These are phyloP conservation scores for Darksidea phi DNA, from an alignment of 495 filamentous ascomycete genomes.

Conservation along the genomic window DNA sequence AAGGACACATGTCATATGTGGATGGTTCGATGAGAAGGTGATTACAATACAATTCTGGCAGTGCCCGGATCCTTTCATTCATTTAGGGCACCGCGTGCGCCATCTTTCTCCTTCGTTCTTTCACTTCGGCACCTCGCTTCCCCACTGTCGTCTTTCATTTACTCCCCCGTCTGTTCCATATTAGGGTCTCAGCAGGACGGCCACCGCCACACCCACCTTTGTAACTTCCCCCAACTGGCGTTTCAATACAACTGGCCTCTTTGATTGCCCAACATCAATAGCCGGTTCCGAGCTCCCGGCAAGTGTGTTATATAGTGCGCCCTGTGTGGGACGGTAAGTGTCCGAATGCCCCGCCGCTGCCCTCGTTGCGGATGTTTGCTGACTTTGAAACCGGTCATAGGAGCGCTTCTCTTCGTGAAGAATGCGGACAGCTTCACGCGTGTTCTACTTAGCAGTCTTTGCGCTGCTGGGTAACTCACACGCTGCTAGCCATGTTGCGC, in stretches of 20 bases:
- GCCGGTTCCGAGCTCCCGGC: slow-evolving; percentile 6
- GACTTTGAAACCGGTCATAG: slow-evolving; percentile 21
- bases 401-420: slow-evolving; percentile 20
- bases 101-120: slow-evolving; percentile 2
- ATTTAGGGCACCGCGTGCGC: slow-evolving; percentile 5
- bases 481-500: slow-evolving; percentile 41
- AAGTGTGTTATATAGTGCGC: slow-evolving; percentile 8
- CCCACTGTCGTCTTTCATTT: slow-evolving; percentile 24
- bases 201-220: slow-evolving; percentile 5
- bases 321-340: slow-evolving; percentile 20
- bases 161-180: slow-evolving; percentile 3
- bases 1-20: too few relatives aligned
- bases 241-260: slow-evolving; percentile 34
- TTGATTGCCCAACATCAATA: slow-evolving; percentile 10
- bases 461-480: slow-evolving; percentile 57
- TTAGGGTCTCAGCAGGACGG: slow-evolving; percentile 13
- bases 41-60: slow-evolving; percentile 16
- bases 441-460: slow-evolving; percentile 77
- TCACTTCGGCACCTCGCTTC: slow-evolving; percentile 3
- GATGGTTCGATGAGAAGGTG: slow-evolving; percentile 21
- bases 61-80: neutral
- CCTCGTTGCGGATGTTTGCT: slow-evolving; percentile 27
- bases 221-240: slow-evolving; percentile 5
- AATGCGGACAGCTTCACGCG: slow-evolving; percentile 66
- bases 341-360: slow-evolving; percentile 17